phyloP scores from a whole-genome alignment of 768 basidiomycete species.

The Tulasnella sp. region DNA sequence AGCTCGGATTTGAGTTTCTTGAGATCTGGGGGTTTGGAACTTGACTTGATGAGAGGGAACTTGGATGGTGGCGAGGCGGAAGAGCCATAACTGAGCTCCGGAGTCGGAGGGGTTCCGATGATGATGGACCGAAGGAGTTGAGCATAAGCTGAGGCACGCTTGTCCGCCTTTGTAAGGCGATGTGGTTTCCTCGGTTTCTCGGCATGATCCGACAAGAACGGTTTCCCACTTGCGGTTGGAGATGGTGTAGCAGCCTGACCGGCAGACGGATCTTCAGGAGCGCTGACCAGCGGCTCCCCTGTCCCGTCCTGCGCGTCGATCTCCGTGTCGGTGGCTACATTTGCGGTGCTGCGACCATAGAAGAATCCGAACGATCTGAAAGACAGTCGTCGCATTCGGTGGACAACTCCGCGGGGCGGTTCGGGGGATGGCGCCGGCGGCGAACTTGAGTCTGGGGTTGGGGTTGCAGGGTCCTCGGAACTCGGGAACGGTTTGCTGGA shows the following conservation, averaged over 20 bases:
- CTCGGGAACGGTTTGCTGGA: background rate
- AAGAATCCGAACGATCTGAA: conserved; percentile 48
- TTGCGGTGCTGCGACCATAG: conserved; percentile 40
- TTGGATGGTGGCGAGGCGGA: conserved; percentile 37
- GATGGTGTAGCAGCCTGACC: background rate
- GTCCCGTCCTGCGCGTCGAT: conserved; percentile 40
- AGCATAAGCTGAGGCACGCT: conserved; percentile 62
- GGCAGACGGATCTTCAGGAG: background rate
- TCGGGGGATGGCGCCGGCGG: too few species aligned
- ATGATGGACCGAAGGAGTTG: conserved; percentile 63
- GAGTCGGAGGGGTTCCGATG: conserved; percentile 44
- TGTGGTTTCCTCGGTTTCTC: conserved; percentile 24
- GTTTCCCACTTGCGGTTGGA: background rate
- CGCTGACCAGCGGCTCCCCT: conserved; percentile 34
- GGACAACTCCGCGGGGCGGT: background rate
- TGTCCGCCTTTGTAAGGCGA: conserved; percentile 43
- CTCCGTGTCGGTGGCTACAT: conserved; percentile 38
- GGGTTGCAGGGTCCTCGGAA: background rate
- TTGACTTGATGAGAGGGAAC: conserved; percentile 38
- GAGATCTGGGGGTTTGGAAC: conserved; percentile 44
- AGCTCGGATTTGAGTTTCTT: conserved; percentile 66
- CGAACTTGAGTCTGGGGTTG: background rate
- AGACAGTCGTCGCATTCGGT: conserved; percentile 44
- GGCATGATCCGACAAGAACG: too few species aligned
- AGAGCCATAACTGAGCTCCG: conserved; percentile 33